Conservation (phyloP, 345 rosid genomes). For the Camelina sativa region DNA sequence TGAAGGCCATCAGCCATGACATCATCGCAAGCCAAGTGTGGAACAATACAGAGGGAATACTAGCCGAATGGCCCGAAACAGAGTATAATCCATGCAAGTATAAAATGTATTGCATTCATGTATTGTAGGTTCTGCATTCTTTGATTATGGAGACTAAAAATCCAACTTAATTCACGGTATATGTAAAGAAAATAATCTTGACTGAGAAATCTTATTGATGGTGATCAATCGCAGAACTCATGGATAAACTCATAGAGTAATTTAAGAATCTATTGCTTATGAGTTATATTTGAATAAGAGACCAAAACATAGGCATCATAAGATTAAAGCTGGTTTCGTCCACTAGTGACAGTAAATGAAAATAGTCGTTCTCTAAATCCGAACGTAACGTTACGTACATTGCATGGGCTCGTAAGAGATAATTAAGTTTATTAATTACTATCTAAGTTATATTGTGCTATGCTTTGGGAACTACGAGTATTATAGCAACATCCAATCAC, state of each 20-base stretch:
- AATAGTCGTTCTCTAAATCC: not conserved
- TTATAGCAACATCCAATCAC: constrained; percentile 29
- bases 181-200: not conserved
- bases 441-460: constrained; percentile 30
- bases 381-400: constrained; percentile 30
- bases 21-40: no score
- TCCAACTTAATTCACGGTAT: not conserved
- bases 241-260: not conserved
- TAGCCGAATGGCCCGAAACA: no score
- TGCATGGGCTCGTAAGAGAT: constrained; percentile 40
- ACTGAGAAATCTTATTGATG: not conserved
- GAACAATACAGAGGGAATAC: no score
- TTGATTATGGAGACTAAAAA: not conserved
- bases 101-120: not conserved
- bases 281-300: not conserved
- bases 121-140: not conserved
- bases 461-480: constrained; percentile 32
- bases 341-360: constrained; percentile 31
- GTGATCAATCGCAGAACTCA: not conserved
- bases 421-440: constrained; percentile 33
- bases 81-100: not conserved
- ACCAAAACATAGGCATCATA: constrained; percentile 1
- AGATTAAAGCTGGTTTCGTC: constrained; percentile 26
- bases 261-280: not conserved
- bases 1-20: no score